phyloP scores from a whole-genome alignment of 805 yeast species.

The Saccharomycopsis capsularis region DNA sequence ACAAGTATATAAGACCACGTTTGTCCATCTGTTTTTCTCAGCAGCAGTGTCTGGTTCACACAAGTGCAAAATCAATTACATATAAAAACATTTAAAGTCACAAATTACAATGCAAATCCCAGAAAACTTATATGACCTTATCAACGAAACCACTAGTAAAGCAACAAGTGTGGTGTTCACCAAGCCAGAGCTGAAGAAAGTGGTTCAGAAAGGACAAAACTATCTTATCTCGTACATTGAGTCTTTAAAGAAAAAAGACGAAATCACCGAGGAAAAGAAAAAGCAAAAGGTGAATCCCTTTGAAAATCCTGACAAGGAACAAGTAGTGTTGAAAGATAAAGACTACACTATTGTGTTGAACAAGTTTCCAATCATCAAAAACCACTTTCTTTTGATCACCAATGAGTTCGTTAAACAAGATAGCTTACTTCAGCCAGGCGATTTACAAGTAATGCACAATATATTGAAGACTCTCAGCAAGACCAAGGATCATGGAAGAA shows the following conservation, averaged over 20 bases:
- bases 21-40: too few relatives aligned
- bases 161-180: slow-evolving; percentile 10
- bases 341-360: slow-evolving; percentile 65
- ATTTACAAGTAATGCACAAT: slow-evolving; percentile 51
- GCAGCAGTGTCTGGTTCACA: too few relatives aligned
- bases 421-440: slow-evolving; percentile 64
- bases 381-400: slow-evolving; percentile 76
- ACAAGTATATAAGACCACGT: too few relatives aligned
- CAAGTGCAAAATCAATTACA: too few relatives aligned
- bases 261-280: slow-evolving; percentile 31
- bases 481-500: slow-evolving; percentile 28
- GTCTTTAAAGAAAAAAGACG: slow-evolving; percentile 28
- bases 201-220: slow-evolving; percentile 10
- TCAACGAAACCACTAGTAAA: slow-evolving; percentile 10
- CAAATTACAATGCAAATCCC: slow-evolving; percentile 13
- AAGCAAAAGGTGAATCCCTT: slow-evolving; percentile 58
- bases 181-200: slow-evolving; percentile 6
- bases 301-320: slow-evolving; percentile 66
- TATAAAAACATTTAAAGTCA: background rate
- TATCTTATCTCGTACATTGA: slow-evolving; percentile 23
- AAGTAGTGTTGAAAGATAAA: slow-evolving; percentile 49
- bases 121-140: slow-evolving; percentile 5
- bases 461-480: slow-evolving; percentile 45
- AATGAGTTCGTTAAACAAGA: slow-evolving; percentile 66
- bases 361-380: slow-evolving; percentile 77